These are phyloP conservation scores for Penicillium sp. DNA, from an alignment of 2,329 filamentous ascomycete genomes.

Conservation along the genomic window DNA sequence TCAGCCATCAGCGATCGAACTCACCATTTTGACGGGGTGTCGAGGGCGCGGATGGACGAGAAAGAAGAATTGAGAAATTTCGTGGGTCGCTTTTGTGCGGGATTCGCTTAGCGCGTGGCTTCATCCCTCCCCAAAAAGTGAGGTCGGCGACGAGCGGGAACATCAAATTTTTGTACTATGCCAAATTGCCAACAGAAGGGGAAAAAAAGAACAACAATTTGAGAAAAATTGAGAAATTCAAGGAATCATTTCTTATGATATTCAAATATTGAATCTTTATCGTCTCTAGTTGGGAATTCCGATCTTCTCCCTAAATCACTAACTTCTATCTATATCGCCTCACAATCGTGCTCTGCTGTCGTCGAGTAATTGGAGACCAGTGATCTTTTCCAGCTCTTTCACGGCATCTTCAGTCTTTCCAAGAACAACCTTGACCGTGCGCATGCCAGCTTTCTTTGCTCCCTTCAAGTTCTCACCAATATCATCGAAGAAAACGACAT, in stretches of 20 bases:
- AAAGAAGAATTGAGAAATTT: slow-evolving; percentile 31
- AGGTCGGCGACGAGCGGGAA: slow-evolving; percentile 41
- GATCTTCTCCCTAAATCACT: neutral
- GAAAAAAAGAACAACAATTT: slow-evolving; percentile 1
- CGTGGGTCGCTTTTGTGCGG: slow-evolving; percentile 41
- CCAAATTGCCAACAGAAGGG: neutral
- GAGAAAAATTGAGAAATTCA: neutral
- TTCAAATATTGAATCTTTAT: neutral
- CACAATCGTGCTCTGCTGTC: slow-evolving; percentile 38
- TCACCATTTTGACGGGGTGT: slow-evolving; percentile 46
- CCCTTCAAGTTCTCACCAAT: slow-evolving; percentile 90
- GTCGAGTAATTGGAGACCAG: slow-evolving; percentile 57
- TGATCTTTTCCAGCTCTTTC: slow-evolving; percentile 69
- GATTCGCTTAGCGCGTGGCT: slow-evolving; percentile 41
- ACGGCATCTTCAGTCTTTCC: slow-evolving; percentile 78
- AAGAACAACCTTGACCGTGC: slow-evolving; percentile 78
- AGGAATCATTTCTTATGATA: slow-evolving; percentile 1
- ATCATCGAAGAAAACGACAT: slow-evolving; percentile 86
- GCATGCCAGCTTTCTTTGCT: slow-evolving; percentile 68
- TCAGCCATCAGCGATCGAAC: slow-evolving; percentile 32
- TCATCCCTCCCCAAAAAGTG: slow-evolving; percentile 33
- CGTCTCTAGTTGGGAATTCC: neutral
- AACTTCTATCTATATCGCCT: neutral
- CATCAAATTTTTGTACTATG: slow-evolving; percentile 8
- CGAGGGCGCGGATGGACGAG: slow-evolving; percentile 35